phyloP scores from a whole-genome alignment of 768 basidiomycete species.

The Lanmaoa pseudosensibilis region DNA sequence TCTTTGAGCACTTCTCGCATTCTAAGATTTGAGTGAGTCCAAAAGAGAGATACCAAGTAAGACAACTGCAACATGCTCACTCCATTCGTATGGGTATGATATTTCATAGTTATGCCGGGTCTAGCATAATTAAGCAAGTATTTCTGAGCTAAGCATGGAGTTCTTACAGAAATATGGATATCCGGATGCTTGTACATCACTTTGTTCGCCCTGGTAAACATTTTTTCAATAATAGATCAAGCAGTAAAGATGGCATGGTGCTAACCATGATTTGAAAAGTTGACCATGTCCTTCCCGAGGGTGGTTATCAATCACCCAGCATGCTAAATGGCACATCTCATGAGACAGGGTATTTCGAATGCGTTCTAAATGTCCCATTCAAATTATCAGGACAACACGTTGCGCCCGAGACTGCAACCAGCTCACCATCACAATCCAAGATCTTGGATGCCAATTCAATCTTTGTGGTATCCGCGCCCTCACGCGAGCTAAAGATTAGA shows the following conservation, averaged over 20 bases:
- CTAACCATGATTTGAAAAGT: conserved; percentile 71
- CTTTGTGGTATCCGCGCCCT: conserved; percentile 57
- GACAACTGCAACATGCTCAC: conserved; percentile 39
- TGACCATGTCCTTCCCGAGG: conserved; percentile 73
- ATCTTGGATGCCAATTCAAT: conserved; percentile 86
- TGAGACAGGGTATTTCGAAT: conserved; percentile 82
- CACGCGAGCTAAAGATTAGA: conserved; percentile 43
- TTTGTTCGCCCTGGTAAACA: conserved; percentile 51
- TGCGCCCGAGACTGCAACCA: background rate
- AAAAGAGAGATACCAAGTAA: background rate
- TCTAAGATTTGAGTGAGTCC: conserved; percentile 41
- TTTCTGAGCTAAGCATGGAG: conserved; percentile 3
- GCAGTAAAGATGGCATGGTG: background rate
- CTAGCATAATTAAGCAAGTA: conserved; percentile 36
- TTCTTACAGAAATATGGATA: conserved; percentile 68
- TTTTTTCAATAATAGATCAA: background rate
- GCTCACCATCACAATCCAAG: conserved; percentile 68
- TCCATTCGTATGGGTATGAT: conserved; percentile 69
- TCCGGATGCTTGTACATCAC: conserved; percentile 70
- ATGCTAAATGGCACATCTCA: conserved; percentile 91
- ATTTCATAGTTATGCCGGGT: conserved; percentile 77
- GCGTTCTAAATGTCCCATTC: conserved; percentile 51
- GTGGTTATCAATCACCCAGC: conserved; percentile 75
- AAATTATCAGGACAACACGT: background rate
- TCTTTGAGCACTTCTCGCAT: conserved; percentile 61